Conservation (phyloP, 331 rosid genomes). For the Quercus lobata region DNA sequence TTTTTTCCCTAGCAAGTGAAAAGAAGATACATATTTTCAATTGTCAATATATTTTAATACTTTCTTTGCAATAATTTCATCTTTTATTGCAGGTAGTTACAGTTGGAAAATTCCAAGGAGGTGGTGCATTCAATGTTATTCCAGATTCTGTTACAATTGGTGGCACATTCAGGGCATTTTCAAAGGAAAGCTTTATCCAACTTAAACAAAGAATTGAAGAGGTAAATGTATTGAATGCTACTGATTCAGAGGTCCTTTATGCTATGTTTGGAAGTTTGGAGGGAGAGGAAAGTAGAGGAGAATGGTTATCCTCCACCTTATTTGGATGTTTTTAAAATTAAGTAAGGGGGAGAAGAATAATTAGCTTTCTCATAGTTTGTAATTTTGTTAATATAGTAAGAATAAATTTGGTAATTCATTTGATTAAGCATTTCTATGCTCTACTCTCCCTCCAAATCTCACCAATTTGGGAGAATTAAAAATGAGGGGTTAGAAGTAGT, state of each 20-base stretch:
- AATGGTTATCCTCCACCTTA: too few relatives aligned
- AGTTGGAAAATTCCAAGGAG: constrained; percentile 62
- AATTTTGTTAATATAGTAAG: too few relatives aligned
- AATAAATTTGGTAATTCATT: too few relatives aligned
- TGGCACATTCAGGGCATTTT: constrained; percentile 75
- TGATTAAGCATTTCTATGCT: too few relatives aligned
- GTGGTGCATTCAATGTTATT: constrained; percentile 72
- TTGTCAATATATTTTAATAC: neutral
- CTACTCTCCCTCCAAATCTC: too few relatives aligned
- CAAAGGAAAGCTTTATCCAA: constrained; percentile 46
- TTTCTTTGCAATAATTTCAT: neutral
- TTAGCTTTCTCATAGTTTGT: too few relatives aligned
- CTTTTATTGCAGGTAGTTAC: constrained; percentile 56
- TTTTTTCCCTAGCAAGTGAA: neutral
- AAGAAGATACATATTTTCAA: neutral
- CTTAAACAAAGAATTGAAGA: constrained; percentile 63
- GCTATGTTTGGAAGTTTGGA: too few relatives aligned
- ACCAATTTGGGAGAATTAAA: too few relatives aligned
- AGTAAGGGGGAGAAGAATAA: too few relatives aligned
- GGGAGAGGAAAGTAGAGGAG: too few relatives aligned
- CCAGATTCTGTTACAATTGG: constrained; percentile 82
- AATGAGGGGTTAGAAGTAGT: too few relatives aligned
- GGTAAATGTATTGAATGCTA: constrained; percentile 28
- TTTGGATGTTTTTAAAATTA: too few relatives aligned
- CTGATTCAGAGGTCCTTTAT: neutral